phyloP scores from a whole-genome alignment of 306 rosid genomes.

The Boehmeria nivea region DNA sequence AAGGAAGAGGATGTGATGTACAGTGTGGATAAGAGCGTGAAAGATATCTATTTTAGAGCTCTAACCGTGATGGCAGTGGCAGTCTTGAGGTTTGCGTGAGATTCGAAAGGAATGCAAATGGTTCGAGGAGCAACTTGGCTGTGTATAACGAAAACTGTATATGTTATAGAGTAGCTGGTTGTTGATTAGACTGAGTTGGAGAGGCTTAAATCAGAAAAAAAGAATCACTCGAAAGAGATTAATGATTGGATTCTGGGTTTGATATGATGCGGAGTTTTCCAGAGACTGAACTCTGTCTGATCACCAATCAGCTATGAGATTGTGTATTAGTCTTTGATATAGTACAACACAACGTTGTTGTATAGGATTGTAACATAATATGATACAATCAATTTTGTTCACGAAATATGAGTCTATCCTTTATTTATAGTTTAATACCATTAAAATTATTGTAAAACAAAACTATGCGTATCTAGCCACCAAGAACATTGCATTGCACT shows the following conservation, averaged over 20 bases:
- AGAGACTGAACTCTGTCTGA: constrained; percentile 1
- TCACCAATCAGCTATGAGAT: constrained; percentile 11
- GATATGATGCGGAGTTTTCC: constrained; percentile 11
- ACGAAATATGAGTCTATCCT: background rate
- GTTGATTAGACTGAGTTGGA: constrained; percentile 8
- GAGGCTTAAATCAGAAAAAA: background rate
- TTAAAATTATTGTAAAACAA: too few relatives aligned
- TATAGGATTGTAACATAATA: too few relatives aligned
- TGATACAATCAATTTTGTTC: constrained; percentile 4
- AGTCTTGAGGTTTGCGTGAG: constrained; percentile 63
- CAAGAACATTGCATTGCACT: too few relatives aligned
- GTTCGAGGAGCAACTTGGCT: constrained; percentile 8
- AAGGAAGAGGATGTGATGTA: constrained; percentile 56
- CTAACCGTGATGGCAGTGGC: constrained; percentile 59
- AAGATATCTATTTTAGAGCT: constrained; percentile 54
- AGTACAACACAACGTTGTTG: too few relatives aligned
- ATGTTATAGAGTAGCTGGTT: constrained; percentile 20
- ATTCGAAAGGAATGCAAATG: background rate
- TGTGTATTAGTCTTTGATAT: constrained; percentile 7
- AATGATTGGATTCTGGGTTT: constrained; percentile 2
- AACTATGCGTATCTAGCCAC: too few relatives aligned
- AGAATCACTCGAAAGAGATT: background rate
- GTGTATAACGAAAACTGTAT: constrained; percentile 7
- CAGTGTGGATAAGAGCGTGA: constrained; percentile 49
- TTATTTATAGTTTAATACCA: too few relatives aligned